Evolutionary conservation across 257 asterid species (phyloP), one percentile per base, ranked within the genome.

Genomic region (Solanum appendiculatum): DNA sequence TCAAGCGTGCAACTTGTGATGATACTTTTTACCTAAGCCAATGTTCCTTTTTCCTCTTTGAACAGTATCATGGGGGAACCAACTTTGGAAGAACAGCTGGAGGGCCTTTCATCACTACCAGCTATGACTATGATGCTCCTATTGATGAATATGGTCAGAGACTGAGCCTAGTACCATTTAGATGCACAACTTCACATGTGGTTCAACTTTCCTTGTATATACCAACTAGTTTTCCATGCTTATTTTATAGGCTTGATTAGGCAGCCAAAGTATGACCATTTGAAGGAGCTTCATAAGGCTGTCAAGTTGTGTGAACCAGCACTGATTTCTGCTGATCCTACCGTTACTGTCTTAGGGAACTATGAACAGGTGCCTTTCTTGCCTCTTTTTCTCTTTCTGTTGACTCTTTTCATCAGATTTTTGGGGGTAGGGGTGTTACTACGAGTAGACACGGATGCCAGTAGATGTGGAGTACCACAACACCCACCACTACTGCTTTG

Each of bases 41-140:
- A 87, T 34, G n/a, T 11, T 42, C 10, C 56, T 20, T 77, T 39
- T 81, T 33, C 72, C 39, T 89, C 68, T 86, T 78, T 36, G 36
- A 58, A 34, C 91, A 97, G 99, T 97, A 94, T 90, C 99, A 97
- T 63, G 99, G 99, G 63, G 99, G 99, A 89, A 97, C 98, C 40
- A 97, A 95, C 90, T 97, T 95, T 64, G 99, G 98, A 89, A 92
- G 98, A 91, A 93, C 98, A 37, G 95, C 99, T 16, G 99, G 99
- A 88, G 99, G 99, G 63, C 99, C 99, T 85, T 97, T 94, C 69
- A 85, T 95, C 58, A 97, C 99, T 14, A 97, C 99, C 83, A 97
- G 99, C 93, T 97, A 97, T 8, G 99, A 97, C 91, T 97, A 97
- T 15, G 99, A 97, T 91, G 99, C 99, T 88, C 99, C 99, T 39